Base-by-base conservation (phyloP, 164 flowering plant species). In the Vitis rotundifolia region DNA sequence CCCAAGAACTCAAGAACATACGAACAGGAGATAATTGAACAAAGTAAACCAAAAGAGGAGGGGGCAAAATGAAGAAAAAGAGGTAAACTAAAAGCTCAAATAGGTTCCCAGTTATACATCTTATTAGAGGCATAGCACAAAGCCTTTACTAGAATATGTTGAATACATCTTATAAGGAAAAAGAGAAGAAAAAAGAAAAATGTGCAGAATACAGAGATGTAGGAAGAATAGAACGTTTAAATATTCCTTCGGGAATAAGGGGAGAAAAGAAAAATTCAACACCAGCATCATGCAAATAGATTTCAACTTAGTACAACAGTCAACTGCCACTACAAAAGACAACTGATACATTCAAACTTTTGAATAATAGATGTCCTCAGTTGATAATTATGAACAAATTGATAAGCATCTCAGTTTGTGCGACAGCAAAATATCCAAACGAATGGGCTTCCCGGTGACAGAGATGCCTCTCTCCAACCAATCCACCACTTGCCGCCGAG, bases 401-500 rank as follows among this genome's bases (percentile, higher is more conserved):
- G 62, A 50, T 31, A 63, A 54, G 15, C 2, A 52, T 12, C 53
- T 75, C 64, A 70, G 64, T 64, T 64, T 52, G 60, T 49, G 44
- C 26, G 51, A 52, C 70, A 76, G 68, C 54, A 71, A 63, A 69
- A 31, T 65, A 70, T 64, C 68, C 72, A 69, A 71, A 65, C 58
- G 60, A 68, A 70, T 14, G 67, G 31, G 61, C 72, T 73, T 72
- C 75, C 59, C 14, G 10, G 64, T 63, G 73, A 68, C 76, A 77
- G 68, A 70, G 73, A 67, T 72, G 78, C 64, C 80, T 69, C 73
- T 68, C 77, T 68, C 68, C 73, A 72, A 75, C 79, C 80, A 81
- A 72, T 78, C 79, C 88, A 71, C 80, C 82, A 52, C 68, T 60
- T 76, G 86, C 86, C n/a, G 74, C 75, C 31, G 76, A 67, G 57